Percentiles rank a stretch among this genome's conserved stretches.
Conservation (phyloP, 352 stramenopile genomes). For the Pythium sp. region DNA sequence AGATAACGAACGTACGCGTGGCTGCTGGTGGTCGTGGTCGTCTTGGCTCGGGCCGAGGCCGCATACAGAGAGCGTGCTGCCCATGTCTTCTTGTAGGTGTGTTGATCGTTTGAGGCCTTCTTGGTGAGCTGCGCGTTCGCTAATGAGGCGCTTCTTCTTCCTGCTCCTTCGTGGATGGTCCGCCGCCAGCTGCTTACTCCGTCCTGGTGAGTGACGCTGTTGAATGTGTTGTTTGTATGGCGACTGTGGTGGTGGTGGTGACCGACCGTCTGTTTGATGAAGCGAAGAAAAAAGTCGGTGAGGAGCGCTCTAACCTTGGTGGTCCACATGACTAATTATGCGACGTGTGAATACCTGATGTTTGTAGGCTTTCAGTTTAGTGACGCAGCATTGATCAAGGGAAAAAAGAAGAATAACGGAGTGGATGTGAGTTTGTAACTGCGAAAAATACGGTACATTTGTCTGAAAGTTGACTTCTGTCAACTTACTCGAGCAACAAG, state of each 20-base stretch:
- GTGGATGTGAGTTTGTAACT: not conserved
- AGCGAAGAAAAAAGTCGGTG: not conserved
- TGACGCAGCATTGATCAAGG: not conserved
- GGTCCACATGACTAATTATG: not conserved
- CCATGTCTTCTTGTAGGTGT: constrained; percentile 22
- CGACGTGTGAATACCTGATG: not conserved
- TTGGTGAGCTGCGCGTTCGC: not conserved
- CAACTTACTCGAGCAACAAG: too few species aligned
- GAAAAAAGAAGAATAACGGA: not conserved
- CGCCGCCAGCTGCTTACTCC: not conserved
- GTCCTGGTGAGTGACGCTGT: not conserved
- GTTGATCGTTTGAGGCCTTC: not conserved
- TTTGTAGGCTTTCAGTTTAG: not conserved
- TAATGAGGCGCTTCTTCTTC: constrained; percentile 6
- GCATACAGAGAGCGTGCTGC: constrained; percentile 36
- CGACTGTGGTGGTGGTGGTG: not conserved
- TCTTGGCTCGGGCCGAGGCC: constrained; percentile 24
- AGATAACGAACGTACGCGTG: constrained; percentile 18
- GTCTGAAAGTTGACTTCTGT: not conserved
- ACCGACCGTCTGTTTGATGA: not conserved
- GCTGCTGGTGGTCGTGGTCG: constrained; percentile 19
- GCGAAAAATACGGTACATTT: not conserved
- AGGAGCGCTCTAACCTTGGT: not conserved
- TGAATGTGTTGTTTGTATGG: not conserved
- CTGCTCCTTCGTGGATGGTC: constrained; percentile 1